A percentile compares a stretch with the other conserved stretches of the same genome.
These are phyloP conservation scores for Themeda triandra DNA, from an alignment of 176 grass and related monocot genomes.

Conservation along the genomic window DNA sequence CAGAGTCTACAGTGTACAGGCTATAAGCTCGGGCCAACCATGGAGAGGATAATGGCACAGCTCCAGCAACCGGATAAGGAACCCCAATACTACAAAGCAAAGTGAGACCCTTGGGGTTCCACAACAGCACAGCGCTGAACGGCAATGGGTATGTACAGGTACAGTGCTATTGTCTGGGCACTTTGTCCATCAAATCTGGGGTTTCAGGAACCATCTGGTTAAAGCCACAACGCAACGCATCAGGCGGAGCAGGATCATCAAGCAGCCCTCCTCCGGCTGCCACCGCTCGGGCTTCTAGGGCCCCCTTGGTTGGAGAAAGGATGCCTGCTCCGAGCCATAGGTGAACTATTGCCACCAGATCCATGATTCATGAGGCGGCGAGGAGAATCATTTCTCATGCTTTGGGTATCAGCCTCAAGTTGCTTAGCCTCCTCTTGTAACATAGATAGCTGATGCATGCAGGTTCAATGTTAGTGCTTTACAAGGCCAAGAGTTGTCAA, in stretches of 20 bases:
- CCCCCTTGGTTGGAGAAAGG: slow-evolving; percentile 26
- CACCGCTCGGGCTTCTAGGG: slow-evolving; percentile 30
- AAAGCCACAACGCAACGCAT: background rate
- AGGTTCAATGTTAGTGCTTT: slow-evolving; percentile 12
- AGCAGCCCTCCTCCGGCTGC: slow-evolving; percentile 39
- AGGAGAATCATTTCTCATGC: slow-evolving; percentile 33
- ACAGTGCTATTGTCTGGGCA: background rate
- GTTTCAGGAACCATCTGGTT: background rate
- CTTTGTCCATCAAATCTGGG: background rate
- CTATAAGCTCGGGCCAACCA: slow-evolving; percentile 20
- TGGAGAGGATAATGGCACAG: background rate
- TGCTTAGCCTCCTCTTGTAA: slow-evolving; percentile 61
- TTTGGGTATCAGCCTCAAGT: slow-evolving; percentile 42
- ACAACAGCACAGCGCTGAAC: slow-evolving; percentile 12
- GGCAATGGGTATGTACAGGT: slow-evolving; percentile 29
- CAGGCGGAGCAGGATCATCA: slow-evolving; percentile 10
- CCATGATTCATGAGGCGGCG: slow-evolving; percentile 34
- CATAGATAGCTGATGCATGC: slow-evolving; percentile 36
- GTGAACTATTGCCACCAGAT: slow-evolving; percentile 19
- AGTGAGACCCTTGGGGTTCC: background rate
- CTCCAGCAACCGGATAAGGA: background rate
- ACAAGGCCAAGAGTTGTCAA: background rate
- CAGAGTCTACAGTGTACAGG: slow-evolving; percentile 10
- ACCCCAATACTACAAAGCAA: slow-evolving; percentile 4
- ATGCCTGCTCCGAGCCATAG: slow-evolving; percentile 17